phyloP scores from a whole-genome alignment of 2,329 filamentous ascomycete species.

The Clarireedia monteithiana region DNA sequence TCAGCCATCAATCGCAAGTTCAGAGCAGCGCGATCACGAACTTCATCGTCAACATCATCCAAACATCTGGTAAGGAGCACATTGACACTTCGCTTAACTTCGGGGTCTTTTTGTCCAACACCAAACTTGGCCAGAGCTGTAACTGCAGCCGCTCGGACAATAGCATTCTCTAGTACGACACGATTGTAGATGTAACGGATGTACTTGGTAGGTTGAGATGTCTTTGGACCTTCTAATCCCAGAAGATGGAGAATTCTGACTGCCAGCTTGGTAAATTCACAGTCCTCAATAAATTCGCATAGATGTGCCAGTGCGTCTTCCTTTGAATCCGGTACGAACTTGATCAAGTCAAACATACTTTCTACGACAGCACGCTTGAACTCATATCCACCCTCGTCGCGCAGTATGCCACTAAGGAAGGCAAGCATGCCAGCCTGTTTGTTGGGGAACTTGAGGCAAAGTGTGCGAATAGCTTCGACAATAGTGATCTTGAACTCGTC shows the following conservation, averaged over 20 bases:
- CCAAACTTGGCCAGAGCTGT: conserved; percentile 96
- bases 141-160: conserved; percentile 89
- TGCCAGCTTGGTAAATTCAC: conserved; percentile 96
- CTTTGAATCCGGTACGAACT: conserved; percentile 87
- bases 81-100: conserved; percentile 91
- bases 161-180: conserved; percentile 93
- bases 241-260: conserved; percentile 92
- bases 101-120: conserved; percentile 89
- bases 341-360: conserved; percentile 98
- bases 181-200: conserved; percentile 99
- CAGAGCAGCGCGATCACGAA: conserved; percentile 87
- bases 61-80: conserved; percentile 89
- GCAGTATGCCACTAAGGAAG: conserved; percentile 92
- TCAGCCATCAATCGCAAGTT: conserved; percentile 90
- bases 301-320: conserved; percentile 83
- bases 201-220: conserved; percentile 93
- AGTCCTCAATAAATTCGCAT: conserved; percentile 99
- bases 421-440: conserved; percentile 98
- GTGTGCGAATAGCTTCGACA: conserved; percentile 91
- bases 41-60: conserved; percentile 96
- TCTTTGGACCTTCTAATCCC: conserved; percentile 90
- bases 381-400: conserved; percentile 95
- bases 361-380: conserved; percentile 98
- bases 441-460: conserved; percentile 95
- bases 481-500: conserved; percentile 99